These are phyloP conservation scores for Sporothrix humicola DNA, from an alignment of 2,329 filamentous ascomycete genomes.

Conservation along the genomic window DNA sequence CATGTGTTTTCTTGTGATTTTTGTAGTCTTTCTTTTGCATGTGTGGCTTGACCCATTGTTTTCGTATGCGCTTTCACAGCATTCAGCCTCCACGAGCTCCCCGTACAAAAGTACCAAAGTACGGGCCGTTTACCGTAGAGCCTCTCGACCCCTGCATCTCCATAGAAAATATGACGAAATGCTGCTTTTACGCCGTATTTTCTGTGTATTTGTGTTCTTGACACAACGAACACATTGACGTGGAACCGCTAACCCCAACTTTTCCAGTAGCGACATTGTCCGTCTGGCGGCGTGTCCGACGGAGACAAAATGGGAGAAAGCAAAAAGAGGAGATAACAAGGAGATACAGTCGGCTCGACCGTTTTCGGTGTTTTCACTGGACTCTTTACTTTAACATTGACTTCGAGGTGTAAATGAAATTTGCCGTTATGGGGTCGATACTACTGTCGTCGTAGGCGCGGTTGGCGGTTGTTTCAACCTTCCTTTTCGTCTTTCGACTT, in stretches of 20 bases:
- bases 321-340: not conserved
- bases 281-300: conserved; percentile 4
- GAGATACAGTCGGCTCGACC: not conserved
- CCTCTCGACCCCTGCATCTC: not conserved
- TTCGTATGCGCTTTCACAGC: not conserved
- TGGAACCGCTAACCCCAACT: conserved; percentile 18
- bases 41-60: conserved; percentile 11
- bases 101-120: not conserved
- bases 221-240: not conserved
- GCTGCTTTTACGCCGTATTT: not conserved
- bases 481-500: no score
- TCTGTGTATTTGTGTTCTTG: not conserved
- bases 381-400: no score
- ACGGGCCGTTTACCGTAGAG: not conserved
- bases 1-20: conserved; percentile 9
- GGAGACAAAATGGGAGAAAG: not conserved
- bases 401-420: no score
- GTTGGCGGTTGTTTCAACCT: no score
- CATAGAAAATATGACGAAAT: not conserved
- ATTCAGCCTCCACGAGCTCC: not conserved
- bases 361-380: not conserved
- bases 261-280: not conserved
- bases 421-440: no score
- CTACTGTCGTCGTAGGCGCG: no score
- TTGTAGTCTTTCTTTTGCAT: not conserved